Base-by-base conservation (phyloP, 805 yeast species). In the Pichia eremophila region DNA sequence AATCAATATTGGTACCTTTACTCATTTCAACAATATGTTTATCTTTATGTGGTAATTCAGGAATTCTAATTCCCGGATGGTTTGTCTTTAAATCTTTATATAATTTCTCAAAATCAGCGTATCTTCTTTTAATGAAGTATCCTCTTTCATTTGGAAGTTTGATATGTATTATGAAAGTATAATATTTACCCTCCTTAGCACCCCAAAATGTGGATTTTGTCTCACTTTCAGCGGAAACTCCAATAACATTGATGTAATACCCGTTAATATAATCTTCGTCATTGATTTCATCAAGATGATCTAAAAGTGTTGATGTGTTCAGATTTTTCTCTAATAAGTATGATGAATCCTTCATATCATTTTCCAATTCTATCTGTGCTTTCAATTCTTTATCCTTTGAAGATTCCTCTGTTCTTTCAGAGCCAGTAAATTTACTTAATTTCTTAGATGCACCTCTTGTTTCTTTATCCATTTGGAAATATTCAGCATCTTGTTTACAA, bases 11-110 rank as follows among this genome's bases (percentile, higher is more conserved):
- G 10, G 45, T 56, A 11, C 32, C 52, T n/a, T 48, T 41, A 27
- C 53, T 56, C 17, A 61, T 43, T 34, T 51, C 53, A 1, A 60
- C 54, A 27, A 46, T 51, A 18, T 53, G 51, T 40, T 59, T 64
- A 46, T 57, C 57, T 40, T 67, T 67, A 2, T 64, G 51, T 6
- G 70, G 70, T 19, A 66, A 46, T 35, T 47, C 53, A 1, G 65
- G 69, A 34, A 85, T 62, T 10, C 74, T 76, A 46, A 79, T 76
- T 0, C 91, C 95, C 0, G 96, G 95, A 55, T 77, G 85, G 41
- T 65, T 67, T 38, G 67, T 66, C 51, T 72, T 74, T 47, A 89
- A 63, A n/a, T 60, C 57, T 27, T 66, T 63, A 48, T 82, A 78
- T 29, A 91, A 66, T 8, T 65, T 67, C 49, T 71, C 74, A 62